A percentile compares a stretch with the other conserved stretches of the same genome.
These are phyloP conservation scores for Chaetomiaceae sp. DNA, from an alignment of 2,329 filamentous ascomycete genomes.

Conservation along the genomic window DNA sequence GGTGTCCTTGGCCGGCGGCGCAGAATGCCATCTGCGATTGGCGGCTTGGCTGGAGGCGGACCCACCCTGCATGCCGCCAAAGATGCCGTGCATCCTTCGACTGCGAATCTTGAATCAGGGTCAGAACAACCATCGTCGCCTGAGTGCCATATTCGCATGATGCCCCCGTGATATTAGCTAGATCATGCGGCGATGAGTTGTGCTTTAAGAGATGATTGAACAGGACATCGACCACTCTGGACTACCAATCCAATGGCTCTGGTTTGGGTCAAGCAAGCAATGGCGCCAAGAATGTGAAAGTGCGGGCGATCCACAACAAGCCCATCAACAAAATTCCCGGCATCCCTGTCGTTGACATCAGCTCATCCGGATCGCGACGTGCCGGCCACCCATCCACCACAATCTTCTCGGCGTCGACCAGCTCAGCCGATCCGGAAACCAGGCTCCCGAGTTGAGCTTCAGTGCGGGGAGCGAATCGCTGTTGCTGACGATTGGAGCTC, in stretches of 20 bases:
- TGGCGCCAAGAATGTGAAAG: conserved; percentile 1
- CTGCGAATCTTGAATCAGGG: neutral
- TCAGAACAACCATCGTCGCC: too few species aligned
- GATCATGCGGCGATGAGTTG: too few species aligned
- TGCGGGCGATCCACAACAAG: neutral
- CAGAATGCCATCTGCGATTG: conserved; percentile 8
- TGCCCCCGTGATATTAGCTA: too few species aligned
- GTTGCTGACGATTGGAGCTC: too few species aligned
- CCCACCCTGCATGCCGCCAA: too few species aligned
- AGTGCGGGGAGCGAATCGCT: neutral
- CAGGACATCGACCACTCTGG: too few species aligned
- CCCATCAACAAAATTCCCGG: neutral
- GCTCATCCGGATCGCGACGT: conserved; percentile 13
- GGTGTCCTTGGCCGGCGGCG: conserved; percentile 11
- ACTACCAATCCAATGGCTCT: too few species aligned
- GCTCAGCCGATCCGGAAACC: conserved; percentile 10
- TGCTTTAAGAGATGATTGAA: too few species aligned
- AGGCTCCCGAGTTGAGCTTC: neutral
- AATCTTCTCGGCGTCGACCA: neutral
- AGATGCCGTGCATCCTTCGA: neutral
- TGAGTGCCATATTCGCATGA: too few species aligned
- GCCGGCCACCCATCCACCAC: neutral
- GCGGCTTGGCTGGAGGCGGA: neutral
- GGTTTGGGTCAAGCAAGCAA: neutral
- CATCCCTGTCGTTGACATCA: conserved; percentile 12